Base-by-base conservation (phyloP, 2,329 filamentous ascomycete genomes). In the Aspergillus neotritici region DNA sequence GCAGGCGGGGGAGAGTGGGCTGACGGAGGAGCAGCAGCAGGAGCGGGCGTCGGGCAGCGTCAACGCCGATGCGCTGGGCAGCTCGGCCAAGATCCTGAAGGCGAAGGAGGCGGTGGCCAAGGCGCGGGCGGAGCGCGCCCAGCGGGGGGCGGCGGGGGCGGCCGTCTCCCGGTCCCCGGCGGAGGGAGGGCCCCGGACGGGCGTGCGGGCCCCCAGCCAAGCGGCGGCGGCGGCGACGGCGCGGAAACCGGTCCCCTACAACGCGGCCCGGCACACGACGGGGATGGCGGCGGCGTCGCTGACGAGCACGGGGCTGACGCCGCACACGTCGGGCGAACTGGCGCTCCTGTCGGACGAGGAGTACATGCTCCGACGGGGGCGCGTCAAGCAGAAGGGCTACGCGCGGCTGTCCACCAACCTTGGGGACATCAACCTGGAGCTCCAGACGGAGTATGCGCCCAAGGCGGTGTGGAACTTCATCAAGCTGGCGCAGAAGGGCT, bases 381-480 rank as follows among this genome's bases (percentile, higher is more conserved):
- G 88, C 32, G 82, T 98, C 47, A 95, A 94, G 68, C 80, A 79
- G 54, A 94, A 91, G 57, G 93, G 91, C 17, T 97, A 95, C 63
- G 90, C 86, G 5, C 82, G 88, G n/a, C 79, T 98, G 35, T 82
- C 85, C 53, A 98, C 93, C 0, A 93, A 83, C 49, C 72, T 87
- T 3, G 93, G 93, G 30, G 82, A 90, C 50, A 63, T 98, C 14
- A 96, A 87, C 50, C 72, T 98, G 48, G 91, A 97, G 62, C 75
- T 98, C 4, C 86, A 91, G 50, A 87, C 93, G 2, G 93, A 98
- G 62, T 86, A 84, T 43, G 90, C 93, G 2, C 93, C 93, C 1
- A 86, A 86, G 55, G 89, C 93, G 0, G 93, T 97, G 2, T 98
- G 91, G 88, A 98, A 98, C 65, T 98, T 98, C 60, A 80, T 94